Evolutionary conservation across 371 early-diverging fungal genomes (phyloP).

Genomic region (Mortierella sp.): DNA sequence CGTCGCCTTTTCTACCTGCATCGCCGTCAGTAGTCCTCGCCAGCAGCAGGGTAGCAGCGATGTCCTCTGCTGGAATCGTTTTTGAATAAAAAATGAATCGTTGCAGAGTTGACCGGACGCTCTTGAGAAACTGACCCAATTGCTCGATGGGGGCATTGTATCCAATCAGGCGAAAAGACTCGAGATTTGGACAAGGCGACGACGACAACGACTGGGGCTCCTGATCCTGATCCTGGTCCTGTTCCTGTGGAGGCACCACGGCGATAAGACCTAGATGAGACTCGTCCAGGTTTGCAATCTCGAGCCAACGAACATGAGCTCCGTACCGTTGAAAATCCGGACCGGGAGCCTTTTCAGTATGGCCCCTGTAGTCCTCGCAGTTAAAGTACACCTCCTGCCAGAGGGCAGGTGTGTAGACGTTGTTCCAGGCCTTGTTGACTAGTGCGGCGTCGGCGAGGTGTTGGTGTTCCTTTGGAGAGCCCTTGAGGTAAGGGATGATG

Average conservation of each 20-base stretch:
- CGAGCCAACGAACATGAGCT: not conserved
- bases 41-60: not conserved
- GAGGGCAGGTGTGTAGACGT: not conserved
- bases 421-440: constrained; percentile 6
- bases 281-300: not conserved
- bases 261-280: not conserved
- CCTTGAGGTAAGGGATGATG: not conserved
- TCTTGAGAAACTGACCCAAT: not conserved
- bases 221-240: too few relatives aligned
- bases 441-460: not conserved
- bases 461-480: not conserved
- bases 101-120: not conserved
- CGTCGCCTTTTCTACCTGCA: too few relatives aligned
- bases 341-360: not conserved
- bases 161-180: not conserved
- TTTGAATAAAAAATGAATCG: not conserved
- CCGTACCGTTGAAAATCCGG: not conserved
- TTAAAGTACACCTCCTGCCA: not conserved
- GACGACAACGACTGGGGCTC: too few relatives aligned
- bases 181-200: not conserved
- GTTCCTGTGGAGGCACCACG: too few relatives aligned
- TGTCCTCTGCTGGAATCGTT: not conserved
- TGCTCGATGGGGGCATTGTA: not conserved
- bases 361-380: not conserved
- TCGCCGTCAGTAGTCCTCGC: not conserved